A percentile compares a stretch with the other conserved stretches of the same genome.
Evolutionary conservation across 2,329 filamentous ascomycete genomes (phyloP).

Genomic region (Nemania sp.): DNA sequence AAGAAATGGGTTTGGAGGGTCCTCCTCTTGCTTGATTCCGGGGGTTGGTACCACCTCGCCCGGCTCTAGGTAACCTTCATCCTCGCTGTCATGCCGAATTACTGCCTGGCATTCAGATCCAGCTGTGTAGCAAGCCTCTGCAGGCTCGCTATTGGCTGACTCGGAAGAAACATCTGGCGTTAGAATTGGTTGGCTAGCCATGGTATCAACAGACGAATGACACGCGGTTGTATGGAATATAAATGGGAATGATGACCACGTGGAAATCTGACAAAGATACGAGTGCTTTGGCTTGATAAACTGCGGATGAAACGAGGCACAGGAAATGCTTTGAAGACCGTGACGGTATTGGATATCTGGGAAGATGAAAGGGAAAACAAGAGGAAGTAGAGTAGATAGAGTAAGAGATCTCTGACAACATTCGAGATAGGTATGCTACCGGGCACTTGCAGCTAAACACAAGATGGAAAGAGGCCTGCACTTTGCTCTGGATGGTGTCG

Average conservation of each 20-base stretch:
- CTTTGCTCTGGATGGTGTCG: too few species aligned
- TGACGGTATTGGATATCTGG: too few species aligned
- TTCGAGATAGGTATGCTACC: not conserved
- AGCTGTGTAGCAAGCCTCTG: not conserved
- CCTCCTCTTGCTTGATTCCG: slow-evolving; percentile 23
- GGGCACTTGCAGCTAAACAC: too few species aligned
- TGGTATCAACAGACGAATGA: not conserved
- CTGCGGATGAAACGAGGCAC: not conserved
- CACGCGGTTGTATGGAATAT: not conserved
- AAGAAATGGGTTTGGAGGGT: slow-evolving; percentile 9
- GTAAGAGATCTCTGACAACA: too few species aligned
- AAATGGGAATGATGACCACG: not conserved
- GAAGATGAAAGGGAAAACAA: not conserved
- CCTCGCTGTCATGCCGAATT: not conserved
- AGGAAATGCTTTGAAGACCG: too few species aligned
- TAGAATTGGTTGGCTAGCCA: not conserved
- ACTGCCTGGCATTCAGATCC: not conserved
- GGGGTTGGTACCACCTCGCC: slow-evolving; percentile 15
- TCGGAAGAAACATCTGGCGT: not conserved
- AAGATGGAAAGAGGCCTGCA: not conserved
- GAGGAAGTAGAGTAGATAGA: too few species aligned
- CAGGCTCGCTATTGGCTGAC: not conserved
- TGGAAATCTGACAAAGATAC: not conserved
- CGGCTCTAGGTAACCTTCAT: slow-evolving; percentile 7
- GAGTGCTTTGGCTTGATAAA: not conserved